These are phyloP conservation scores for Nothomitra cinnamomea DNA, from an alignment of 2,329 filamentous ascomycete genomes.

Conservation along the genomic window DNA sequence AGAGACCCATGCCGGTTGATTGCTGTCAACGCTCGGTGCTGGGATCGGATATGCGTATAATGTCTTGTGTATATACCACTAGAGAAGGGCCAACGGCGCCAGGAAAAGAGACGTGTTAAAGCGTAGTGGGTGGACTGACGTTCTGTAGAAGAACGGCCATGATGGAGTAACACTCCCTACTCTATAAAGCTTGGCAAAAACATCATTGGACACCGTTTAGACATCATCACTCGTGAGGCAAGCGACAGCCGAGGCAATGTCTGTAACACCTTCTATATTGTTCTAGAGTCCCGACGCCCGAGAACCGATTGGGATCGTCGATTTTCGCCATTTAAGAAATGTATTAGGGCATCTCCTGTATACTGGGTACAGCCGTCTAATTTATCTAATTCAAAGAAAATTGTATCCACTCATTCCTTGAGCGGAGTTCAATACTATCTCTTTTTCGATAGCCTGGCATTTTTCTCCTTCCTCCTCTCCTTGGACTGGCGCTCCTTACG, in stretches of 20 bases:
- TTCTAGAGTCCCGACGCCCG: no score
- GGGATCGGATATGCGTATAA: background rate
- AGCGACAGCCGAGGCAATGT: background rate
- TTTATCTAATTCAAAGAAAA: no score
- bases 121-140: background rate
- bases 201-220: background rate
- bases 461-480: conserved; percentile 71
- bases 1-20: background rate
- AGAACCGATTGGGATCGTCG: no score
- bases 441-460: conserved; percentile 53
- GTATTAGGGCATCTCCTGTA: background rate
- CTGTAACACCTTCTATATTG: background rate
- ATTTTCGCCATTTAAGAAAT: no score
- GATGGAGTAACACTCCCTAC: no score
- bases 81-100: no score
- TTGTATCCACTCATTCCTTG: no score
- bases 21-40: background rate
- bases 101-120: background rate
- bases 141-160: no score
- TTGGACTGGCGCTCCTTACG: conserved; percentile 62
- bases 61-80: background rate
- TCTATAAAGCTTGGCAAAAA: background rate
- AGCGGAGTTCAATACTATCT: background rate
- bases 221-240: background rate
- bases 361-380: no score